phyloP scores from a whole-genome alignment of 495 filamentous ascomycete species.

The Aspergillus kassunensis region DNA sequence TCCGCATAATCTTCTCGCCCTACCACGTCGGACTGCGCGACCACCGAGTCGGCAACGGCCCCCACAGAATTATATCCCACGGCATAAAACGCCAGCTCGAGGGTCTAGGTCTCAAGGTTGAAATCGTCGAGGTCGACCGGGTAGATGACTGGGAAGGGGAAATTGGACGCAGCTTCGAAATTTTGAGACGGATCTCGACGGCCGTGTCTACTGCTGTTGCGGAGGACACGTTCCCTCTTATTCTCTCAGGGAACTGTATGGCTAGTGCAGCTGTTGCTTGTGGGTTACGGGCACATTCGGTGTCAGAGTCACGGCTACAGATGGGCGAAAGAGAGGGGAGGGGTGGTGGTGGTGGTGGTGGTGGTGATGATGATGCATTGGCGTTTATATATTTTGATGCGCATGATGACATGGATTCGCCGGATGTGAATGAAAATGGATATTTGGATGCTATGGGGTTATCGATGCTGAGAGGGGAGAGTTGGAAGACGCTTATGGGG shows the following conservation, averaged over 20 bases:
- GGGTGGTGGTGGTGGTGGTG: too few relatives aligned
- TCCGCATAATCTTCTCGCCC: slow-evolving; percentile 26
- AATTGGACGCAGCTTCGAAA: slow-evolving; percentile 26
- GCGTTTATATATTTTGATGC: slow-evolving; percentile 24
- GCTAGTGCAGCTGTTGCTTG: slow-evolving; percentile 22
- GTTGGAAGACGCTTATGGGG: slow-evolving; percentile 22
- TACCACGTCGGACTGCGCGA: slow-evolving; percentile 26
- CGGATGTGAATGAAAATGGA: slow-evolving; percentile 26
- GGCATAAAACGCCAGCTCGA: slow-evolving; percentile 15
- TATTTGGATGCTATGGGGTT: slow-evolving; percentile 27
- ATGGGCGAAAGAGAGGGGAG: too few relatives aligned
- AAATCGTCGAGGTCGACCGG: slow-evolving; percentile 12
- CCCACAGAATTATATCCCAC: slow-evolving; percentile 16
- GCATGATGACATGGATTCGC: slow-evolving; percentile 27
- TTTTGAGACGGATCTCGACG: slow-evolving; percentile 19
- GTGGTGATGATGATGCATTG: slow-evolving; percentile 21
- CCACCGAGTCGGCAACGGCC: slow-evolving; percentile 28
- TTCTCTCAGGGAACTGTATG: slow-evolving; percentile 26
- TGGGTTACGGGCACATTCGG: slow-evolving; percentile 13
- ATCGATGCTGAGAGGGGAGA: slow-evolving; percentile 27
- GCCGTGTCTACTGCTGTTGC: slow-evolving; percentile 17
- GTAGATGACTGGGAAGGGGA: slow-evolving; percentile 26
- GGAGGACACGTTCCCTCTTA: slow-evolving; percentile 17
- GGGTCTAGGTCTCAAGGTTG: slow-evolving; percentile 8
- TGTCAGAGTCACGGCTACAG: too few relatives aligned